phyloP scores from a whole-genome alignment of 352 stramenopile species.

The Globisporangium heterothallicum region DNA sequence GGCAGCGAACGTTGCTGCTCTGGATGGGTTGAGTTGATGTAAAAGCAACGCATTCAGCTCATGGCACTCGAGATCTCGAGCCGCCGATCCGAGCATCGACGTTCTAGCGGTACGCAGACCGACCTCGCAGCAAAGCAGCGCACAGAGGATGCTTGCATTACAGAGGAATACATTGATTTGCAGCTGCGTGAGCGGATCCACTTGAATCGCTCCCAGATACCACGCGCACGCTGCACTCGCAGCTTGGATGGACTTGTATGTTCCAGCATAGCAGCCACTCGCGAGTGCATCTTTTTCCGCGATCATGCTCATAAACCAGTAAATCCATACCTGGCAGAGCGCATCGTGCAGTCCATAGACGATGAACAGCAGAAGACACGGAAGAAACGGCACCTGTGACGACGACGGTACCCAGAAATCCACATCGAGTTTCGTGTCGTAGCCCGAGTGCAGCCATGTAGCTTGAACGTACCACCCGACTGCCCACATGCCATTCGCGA shows the following conservation, averaged over 20 bases:
- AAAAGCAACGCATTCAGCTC: too few relatives aligned
- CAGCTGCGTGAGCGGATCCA: slow-evolving; percentile 22
- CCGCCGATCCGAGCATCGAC: too few relatives aligned
- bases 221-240: slow-evolving; percentile 30
- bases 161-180: slow-evolving; percentile 31
- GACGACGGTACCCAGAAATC: slow-evolving; percentile 14
- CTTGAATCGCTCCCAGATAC: slow-evolving; percentile 24
- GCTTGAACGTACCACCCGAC: slow-evolving; percentile 23
- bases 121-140: slow-evolving; percentile 6
- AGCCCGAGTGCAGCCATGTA: slow-evolving; percentile 16
- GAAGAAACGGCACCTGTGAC: neutral
- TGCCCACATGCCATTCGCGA: slow-evolving; percentile 36
- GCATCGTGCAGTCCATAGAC: slow-evolving; percentile 70
- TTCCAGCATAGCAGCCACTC: slow-evolving; percentile 40
- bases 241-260: slow-evolving; percentile 68
- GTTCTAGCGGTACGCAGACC: too few relatives aligned
- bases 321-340: slow-evolving; percentile 71
- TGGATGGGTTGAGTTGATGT: too few relatives aligned
- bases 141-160: slow-evolving; percentile 14
- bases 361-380: slow-evolving; percentile 47
- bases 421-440: slow-evolving; percentile 17
- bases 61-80: too few relatives aligned
- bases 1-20: too few relatives aligned
- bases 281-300: slow-evolving; percentile 28
- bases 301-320: slow-evolving; percentile 71